These are phyloP conservation scores for Hansenula anomala DNA, from an alignment of 1,139 yeast species.

Conservation along the genomic window DNA sequence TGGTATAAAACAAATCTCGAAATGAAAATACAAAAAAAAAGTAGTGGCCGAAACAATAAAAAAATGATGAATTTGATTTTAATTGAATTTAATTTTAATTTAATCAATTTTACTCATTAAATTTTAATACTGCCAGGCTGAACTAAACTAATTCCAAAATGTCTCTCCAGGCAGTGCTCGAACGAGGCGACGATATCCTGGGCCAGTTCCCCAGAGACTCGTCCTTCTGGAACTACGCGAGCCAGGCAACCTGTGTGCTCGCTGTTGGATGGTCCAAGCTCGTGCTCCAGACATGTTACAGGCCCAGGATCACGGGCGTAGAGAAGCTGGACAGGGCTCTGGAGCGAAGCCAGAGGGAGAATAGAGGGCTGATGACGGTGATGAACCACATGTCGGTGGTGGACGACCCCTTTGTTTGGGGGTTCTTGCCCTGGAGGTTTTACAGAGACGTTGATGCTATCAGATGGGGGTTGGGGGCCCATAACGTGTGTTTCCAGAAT, in stretches of 20 bases:
- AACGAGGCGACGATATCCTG: constrained; percentile 73
- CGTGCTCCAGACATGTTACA: constrained; percentile 56
- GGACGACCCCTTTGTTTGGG: constrained; percentile 92
- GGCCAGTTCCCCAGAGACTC: constrained; percentile 56
- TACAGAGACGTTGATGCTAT: constrained; percentile 61
- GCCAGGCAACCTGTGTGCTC: constrained; percentile 65
- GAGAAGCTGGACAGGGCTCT: constrained; percentile 64
- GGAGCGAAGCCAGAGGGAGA: constrained; percentile 55
- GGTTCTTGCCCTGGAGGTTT: constrained; percentile 71
- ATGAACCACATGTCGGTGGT: constrained; percentile 95
- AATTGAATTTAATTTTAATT: too few species aligned
- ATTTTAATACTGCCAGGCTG: background rate
- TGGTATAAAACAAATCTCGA: too few species aligned
- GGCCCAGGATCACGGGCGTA: constrained; percentile 55
- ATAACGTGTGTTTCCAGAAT: constrained; percentile 78
- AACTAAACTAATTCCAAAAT: too few species aligned
- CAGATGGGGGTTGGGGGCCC: constrained; percentile 95
- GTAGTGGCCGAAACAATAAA: too few species aligned
- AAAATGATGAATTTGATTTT: too few species aligned
- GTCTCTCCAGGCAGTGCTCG: constrained; percentile 48
- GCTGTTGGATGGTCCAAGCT: constrained; percentile 64
- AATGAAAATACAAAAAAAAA: too few species aligned
- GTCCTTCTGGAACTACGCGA: constrained; percentile 58
- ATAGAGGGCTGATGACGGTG: constrained; percentile 75
- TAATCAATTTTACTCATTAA: too few species aligned